Evolutionary conservation across 2,329 filamentous ascomycete genomes (phyloP), one percentile per base, ranked within the genome.

Genomic region (Colletotrichum incanum): DNA sequence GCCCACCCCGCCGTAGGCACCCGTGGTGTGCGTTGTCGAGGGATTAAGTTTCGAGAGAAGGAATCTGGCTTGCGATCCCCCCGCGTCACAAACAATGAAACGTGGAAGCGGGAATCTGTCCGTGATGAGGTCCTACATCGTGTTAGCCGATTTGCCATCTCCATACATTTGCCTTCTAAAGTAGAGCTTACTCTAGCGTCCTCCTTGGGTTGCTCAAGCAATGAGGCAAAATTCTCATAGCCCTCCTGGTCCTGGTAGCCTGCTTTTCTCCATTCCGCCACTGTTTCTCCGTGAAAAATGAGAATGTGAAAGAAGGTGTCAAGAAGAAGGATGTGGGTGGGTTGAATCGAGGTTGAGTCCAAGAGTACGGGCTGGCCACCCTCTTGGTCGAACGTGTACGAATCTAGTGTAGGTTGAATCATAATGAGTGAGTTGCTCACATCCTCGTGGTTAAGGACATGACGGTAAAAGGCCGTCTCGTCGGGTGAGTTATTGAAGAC

Each of bases 281-380:
- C 93, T 0, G 96, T 98, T 86, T 99, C 96, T 74, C 96, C 96
- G 78, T 99, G 95, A 90, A 98, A 99, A 77, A 99, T 99, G 67
- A 99, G 90, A 74, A 99, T 99, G 82, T 99, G 96, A 90, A 99
- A 99, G 87, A 99, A 99, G 0, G 96, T 98, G 79, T 99, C 96
- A 67, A 99, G 92, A 14, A 99, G 91, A 62, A 99, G 89, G 73
- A 98, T 94, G 72, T 98, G 97, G 28, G 95, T 94, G 12, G 95
- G 93, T 80, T 98, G 96, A 77, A 99, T 99, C 7, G 95, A 98
- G 45, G 95, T 95, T 18, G 96, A 98, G 82, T 99, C 96, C 45
- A 99, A 89, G 31, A 99, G 86, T n/a, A 99, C 96, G 2, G 96
- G 96, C 75, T 95, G 91, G 58, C 94, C 93, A 34, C 95, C 95